Percentiles rank a stretch among this genome's conserved stretches.
Evolutionary conservation across 2,329 filamentous ascomycete genomes (phyloP).

Genomic region (Botrytis byssoidea): DNA sequence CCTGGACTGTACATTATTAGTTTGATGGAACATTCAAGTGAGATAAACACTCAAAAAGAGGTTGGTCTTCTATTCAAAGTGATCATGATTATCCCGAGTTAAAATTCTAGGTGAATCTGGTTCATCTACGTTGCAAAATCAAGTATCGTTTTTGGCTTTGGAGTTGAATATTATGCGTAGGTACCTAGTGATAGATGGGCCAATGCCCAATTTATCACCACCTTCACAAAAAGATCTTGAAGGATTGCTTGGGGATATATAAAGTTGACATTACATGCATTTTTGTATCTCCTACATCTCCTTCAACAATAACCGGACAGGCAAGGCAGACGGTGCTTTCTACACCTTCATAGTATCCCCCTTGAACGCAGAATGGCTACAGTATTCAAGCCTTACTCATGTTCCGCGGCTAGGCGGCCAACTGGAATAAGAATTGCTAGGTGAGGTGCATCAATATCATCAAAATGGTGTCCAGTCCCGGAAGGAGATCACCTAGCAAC

Average conservation of each 20-base stretch:
- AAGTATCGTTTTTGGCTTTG: background rate
- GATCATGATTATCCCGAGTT: background rate
- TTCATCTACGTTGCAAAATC: background rate
- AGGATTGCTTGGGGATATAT: background rate
- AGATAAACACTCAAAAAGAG: background rate
- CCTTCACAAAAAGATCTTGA: background rate
- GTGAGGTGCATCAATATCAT: background rate
- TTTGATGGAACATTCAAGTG: background rate
- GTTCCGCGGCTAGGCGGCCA: background rate
- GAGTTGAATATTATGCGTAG: background rate
- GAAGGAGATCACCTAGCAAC: background rate
- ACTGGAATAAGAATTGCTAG: background rate
- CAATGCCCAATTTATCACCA: background rate
- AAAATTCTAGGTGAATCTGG: background rate
- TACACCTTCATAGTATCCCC: background rate
- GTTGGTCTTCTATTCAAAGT: background rate
- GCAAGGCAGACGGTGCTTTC: background rate
- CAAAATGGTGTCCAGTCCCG: background rate
- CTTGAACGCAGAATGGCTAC: background rate
- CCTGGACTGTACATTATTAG: background rate
- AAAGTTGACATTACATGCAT: background rate
- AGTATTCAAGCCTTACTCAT: background rate
- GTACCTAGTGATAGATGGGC: background rate
- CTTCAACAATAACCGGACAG: background rate
- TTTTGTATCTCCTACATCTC: background rate